Base-by-base conservation (phyloP, 2,329 filamentous ascomycete genomes). In the Diaporthe citriasiana region DNA sequence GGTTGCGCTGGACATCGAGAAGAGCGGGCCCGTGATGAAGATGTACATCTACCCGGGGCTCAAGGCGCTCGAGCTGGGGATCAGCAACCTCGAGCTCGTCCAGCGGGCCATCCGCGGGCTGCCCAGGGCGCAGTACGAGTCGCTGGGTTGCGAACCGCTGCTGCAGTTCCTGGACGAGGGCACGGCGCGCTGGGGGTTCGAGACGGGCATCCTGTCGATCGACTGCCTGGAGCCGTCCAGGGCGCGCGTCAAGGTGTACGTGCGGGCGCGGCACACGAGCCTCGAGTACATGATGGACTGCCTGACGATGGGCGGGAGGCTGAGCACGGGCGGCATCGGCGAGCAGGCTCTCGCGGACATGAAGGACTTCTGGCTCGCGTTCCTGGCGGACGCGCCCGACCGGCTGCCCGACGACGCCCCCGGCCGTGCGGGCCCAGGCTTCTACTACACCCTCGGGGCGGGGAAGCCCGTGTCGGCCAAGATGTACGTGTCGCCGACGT, bases 201-300 rank as follows among this genome's bases (percentile, higher is more conserved):
- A 78, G 59, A 78, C 77, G 13, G 77, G 77, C 25, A 78, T 79
- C 33, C 74, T 79, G 38, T 77, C 76, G 22, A 78, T 78, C 27
- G 78, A 79, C 74, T 76, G 76, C 45, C 75, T 78, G 5, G 74
- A 75, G 9, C 77, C 78, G 0, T 60, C 72, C 30, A 70, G 73
- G 25, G 76, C 78, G 13, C 75, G 78, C 25, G 78, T 79, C 70
- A 79, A 79, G 56, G 75, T 79, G 65, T 79, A 79, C 56, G 74
- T 78, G 3, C 77, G 78, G 15, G 76, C 76, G 2, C 77, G 74
- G 17, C 71, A 76, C 55, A 79, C 77, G 4, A 76, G 77, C 22
- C 50, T 77, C 25, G 77, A 78, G 8, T 79, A 77, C 65, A 73
- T 79, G 38, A 77, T 78, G 75, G 78, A 79, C 70, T 76, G 73